Conservation (phyloP, 192 early-diverging fungal species). For the Coemansia javaensis region DNA sequence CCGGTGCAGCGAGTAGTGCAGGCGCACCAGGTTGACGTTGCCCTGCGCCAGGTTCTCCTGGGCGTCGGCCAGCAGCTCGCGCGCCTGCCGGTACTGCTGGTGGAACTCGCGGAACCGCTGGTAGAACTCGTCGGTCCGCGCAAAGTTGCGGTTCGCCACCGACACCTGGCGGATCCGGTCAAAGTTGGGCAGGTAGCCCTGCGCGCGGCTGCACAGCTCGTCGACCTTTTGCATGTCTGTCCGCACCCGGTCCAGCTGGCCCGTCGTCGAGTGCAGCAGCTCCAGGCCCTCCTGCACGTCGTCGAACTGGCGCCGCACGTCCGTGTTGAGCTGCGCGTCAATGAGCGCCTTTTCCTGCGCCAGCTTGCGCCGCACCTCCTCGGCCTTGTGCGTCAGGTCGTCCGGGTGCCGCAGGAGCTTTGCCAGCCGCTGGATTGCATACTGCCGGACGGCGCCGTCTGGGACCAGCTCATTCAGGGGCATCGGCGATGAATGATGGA, state of each 20-base stretch:
- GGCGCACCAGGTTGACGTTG: constrained; percentile 68
- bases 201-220: constrained; percentile 75
- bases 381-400: constrained; percentile 84
- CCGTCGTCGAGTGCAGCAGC: constrained; percentile 58
- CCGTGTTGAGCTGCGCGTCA: constrained; percentile 94
- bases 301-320: constrained; percentile 88
- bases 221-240: constrained; percentile 81
- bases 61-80: constrained; percentile 65
- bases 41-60: constrained; percentile 39
- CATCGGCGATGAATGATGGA: constrained; percentile 5
- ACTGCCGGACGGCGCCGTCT: constrained; percentile 56
- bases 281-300: constrained; percentile 85
- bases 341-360: constrained; percentile 85
- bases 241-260: constrained; percentile 61
- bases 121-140: constrained; percentile 78
- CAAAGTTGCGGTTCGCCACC: constrained; percentile 91
- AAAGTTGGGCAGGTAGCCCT: constrained; percentile 86
- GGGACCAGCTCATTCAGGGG: constrained; percentile 23
- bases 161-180: constrained; percentile 90
- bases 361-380: constrained; percentile 72
- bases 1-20: constrained; percentile 85
- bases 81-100: constrained; percentile 68
- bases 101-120: constrained; percentile 85
- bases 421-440: constrained; percentile 72
- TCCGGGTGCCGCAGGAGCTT: constrained; percentile 90